A percentile compares a stretch with the other conserved stretches of the same genome.
Conservation (phyloP, 2,329 filamentous ascomycete species). For the Colletotrichum sp. region DNA sequence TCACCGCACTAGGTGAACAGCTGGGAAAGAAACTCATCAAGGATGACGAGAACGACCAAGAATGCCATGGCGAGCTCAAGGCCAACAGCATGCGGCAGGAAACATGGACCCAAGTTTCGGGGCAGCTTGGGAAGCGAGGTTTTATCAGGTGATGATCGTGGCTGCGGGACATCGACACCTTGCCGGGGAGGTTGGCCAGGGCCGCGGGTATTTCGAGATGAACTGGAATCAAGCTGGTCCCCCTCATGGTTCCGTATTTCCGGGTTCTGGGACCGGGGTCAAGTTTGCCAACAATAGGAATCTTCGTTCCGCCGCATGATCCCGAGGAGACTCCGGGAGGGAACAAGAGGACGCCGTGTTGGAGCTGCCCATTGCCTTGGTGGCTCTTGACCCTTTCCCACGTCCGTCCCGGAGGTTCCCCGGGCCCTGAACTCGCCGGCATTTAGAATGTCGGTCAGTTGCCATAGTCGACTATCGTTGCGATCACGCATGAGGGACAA, state of each 20-base stretch:
- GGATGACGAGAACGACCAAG: background rate
- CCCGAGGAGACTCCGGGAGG: background rate
- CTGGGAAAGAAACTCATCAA: conserved; percentile 3
- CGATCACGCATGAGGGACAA: background rate
- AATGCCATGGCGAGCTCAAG: background rate
- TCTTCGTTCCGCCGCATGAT: background rate
- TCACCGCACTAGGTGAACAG: conserved; percentile 1
- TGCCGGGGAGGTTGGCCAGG: background rate
- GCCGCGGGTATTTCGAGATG: background rate
- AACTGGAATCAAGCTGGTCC: background rate
- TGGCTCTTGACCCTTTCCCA: background rate
- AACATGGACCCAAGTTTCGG: background rate
- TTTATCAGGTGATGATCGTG: background rate
- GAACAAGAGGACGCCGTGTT: background rate
- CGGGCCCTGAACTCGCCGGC: background rate
- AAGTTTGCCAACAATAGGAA: background rate
- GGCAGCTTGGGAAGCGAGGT: background rate
- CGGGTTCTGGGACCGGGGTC: background rate
- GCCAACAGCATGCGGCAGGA: background rate
- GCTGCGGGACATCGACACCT: background rate
- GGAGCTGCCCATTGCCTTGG: background rate
- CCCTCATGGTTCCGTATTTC: background rate
- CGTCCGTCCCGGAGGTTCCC: background rate
- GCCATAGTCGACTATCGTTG: background rate
- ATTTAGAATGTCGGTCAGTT: background rate